phyloP scores from a whole-genome alignment of 139 green algal genomes.

The Zygnema cylindricum region DNA sequence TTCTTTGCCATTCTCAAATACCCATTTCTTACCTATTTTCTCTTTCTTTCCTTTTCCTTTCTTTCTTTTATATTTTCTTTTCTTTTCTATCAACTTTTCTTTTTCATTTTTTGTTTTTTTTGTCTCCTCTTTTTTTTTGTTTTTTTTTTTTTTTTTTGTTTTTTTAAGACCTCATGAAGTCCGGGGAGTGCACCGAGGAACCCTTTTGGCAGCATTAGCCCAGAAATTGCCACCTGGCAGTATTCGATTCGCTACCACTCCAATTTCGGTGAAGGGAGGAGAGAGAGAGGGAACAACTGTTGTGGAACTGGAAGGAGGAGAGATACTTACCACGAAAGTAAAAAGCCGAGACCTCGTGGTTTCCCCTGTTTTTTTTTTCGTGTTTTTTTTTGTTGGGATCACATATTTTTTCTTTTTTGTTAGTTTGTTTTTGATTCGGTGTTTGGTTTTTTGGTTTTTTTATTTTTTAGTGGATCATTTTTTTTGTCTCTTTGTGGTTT shows the following conservation, averaged over 20 bases:
- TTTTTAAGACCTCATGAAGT: conserved; percentile 41
- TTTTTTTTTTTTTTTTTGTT: neutral
- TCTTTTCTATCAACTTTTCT: neutral
- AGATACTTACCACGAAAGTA: neutral
- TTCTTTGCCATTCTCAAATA: neutral
- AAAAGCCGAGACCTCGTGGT: no score
- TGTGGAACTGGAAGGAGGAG: conserved; percentile 41
- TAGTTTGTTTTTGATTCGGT: no score
- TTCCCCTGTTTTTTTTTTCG: no score
- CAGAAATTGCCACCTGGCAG: conserved; percentile 42
- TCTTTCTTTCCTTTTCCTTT: neutral
- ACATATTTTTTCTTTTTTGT: no score
- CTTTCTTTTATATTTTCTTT: neutral
- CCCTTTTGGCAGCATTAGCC: conserved; percentile 39
- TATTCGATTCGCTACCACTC: conserved; percentile 51
- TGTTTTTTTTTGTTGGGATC: no score
- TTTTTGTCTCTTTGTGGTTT: no score
- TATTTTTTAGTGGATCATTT: no score
- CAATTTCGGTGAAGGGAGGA: neutral
- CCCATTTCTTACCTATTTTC: neutral
- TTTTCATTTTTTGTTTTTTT: neutral
- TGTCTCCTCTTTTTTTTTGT: neutral
- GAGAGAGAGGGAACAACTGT: conserved; percentile 7
- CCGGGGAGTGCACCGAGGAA: conserved; percentile 15
- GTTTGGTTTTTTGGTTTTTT: no score